Evolutionary conservation across 2,329 filamentous ascomycete genomes (phyloP).

Genomic region (Nemania sp.): DNA sequence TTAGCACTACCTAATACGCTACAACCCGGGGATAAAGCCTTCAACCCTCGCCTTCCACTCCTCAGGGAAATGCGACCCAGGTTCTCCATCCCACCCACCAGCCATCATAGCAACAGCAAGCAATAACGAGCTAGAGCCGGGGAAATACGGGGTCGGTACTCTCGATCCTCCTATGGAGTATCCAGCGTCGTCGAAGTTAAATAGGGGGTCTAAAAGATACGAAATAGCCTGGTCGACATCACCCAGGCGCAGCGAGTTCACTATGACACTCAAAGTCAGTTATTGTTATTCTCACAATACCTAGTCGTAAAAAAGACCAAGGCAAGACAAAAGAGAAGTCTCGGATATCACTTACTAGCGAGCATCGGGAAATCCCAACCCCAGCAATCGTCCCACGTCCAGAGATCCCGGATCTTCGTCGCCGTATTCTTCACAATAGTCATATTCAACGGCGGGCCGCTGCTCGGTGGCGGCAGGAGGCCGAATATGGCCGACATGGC

Average conservation of each 20-base stretch:
- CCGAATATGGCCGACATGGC: conserved; percentile 49
- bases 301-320: background rate
- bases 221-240: conserved; percentile 44
- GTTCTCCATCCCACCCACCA: conserved; percentile 56
- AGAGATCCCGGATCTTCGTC: conserved; percentile 43
- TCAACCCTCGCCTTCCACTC: conserved; percentile 53
- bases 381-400: conserved; percentile 46
- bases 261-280: background rate
- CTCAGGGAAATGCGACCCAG: conserved; percentile 51
- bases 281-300: background rate
- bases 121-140: conserved; percentile 52
- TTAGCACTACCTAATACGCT: background rate
- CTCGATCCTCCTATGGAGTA: conserved; percentile 56
- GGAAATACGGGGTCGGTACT: conserved; percentile 62
- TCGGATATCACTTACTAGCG: conserved; percentile 34
- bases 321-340: background rate
- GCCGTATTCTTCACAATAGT: conserved; percentile 44
- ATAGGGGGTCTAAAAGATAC: conserved; percentile 53
- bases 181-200: conserved; percentile 59
- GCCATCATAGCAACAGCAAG: conserved; percentile 60
- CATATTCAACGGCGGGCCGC: conserved; percentile 42
- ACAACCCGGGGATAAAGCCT: conserved; percentile 48
- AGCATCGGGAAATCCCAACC: conserved; percentile 52
- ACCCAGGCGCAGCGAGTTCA: conserved; percentile 48
- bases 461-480: conserved; percentile 45